Evolutionary conservation across 2,329 filamentous ascomycete species (phyloP).

Genomic region (Talaromyces albobiverticillius): DNA sequence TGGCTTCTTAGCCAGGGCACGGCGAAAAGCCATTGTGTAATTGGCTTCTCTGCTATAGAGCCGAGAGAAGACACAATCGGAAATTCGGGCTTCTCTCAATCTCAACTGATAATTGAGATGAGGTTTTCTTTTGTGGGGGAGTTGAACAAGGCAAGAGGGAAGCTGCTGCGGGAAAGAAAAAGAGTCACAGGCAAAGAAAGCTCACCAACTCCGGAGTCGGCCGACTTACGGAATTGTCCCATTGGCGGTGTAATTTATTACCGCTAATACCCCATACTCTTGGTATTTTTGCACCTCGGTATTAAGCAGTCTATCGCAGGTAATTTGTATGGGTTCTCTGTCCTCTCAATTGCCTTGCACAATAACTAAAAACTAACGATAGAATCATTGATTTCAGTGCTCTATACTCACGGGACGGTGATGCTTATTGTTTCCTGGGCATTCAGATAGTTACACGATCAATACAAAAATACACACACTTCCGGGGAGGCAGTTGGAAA

Average conservation of each 20-base stretch:
- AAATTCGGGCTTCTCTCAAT: background rate
- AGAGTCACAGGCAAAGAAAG: too few species aligned
- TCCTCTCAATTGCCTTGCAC: too few species aligned
- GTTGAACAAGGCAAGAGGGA: slow-evolving; percentile 8
- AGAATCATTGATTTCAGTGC: too few species aligned
- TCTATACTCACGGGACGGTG: too few species aligned
- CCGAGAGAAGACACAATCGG: background rate
- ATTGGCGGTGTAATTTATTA: slow-evolving; percentile 29
- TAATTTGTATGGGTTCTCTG: background rate
- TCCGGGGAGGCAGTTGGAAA: slow-evolving; percentile 9
- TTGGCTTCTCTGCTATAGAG: background rate
- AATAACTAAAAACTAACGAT: background rate
- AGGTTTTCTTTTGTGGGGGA: background rate
- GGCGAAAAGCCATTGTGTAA: slow-evolving; percentile 37
- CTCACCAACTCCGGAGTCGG: slow-evolving; percentile 20
- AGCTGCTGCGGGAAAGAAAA: slow-evolving; percentile 8
- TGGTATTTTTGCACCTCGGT: too few species aligned
- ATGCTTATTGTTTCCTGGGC: too few species aligned
- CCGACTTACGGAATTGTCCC: slow-evolving; percentile 32
- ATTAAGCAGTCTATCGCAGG: too few species aligned
- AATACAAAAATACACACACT: slow-evolving; percentile 4
- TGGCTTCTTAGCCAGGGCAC: slow-evolving; percentile 32
- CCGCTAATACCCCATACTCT: slow-evolving; percentile 15
- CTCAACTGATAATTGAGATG: slow-evolving; percentile 10
- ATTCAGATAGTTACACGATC: too few species aligned